Conservation (phyloP, 1,284 basidiomycete genomes). For the Malassezia pachydermatis region DNA sequence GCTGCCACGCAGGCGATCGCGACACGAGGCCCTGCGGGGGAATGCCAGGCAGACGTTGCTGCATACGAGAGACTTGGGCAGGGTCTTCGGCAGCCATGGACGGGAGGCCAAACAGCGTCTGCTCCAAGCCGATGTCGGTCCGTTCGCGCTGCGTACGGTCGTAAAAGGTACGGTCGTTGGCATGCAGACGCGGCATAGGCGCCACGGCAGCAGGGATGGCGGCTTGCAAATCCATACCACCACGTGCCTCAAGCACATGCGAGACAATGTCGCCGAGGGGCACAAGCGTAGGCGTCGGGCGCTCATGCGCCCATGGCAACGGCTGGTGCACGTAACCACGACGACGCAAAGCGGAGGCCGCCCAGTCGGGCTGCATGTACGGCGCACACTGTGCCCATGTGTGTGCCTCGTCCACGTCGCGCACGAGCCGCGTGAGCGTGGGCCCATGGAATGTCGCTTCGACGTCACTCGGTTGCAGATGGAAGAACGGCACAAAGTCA, state of each 20-base stretch:
- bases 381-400: constrained; percentile 23
- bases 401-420: constrained; percentile 47
- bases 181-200: constrained; percentile 66
- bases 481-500: constrained; percentile 65
- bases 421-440: constrained; percentile 53
- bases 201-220: constrained; percentile 73
- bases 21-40: constrained; percentile 62
- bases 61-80: constrained; percentile 54
- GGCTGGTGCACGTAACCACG: constrained; percentile 47
- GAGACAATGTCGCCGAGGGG: constrained; percentile 58
- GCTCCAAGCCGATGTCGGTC: constrained; percentile 57
- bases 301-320: constrained; percentile 34
- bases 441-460: constrained; percentile 56
- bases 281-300: constrained; percentile 51
- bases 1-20: constrained; percentile 62
- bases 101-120: constrained; percentile 77
- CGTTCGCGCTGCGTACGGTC: constrained; percentile 58
- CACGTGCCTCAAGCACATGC: constrained; percentile 63
- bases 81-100: constrained; percentile 59
- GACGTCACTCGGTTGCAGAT: constrained; percentile 58
- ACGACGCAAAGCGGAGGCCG: constrained; percentile 50
- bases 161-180: constrained; percentile 67
- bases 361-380: constrained; percentile 56
- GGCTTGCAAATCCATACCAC: constrained; percentile 72
- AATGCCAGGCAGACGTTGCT: constrained; percentile 57